Evolutionary conservation across 2,329 filamentous ascomycete species (phyloP), one percentile per base, ranked within the genome.

Genomic region (Plenodomus lindquistii): DNA sequence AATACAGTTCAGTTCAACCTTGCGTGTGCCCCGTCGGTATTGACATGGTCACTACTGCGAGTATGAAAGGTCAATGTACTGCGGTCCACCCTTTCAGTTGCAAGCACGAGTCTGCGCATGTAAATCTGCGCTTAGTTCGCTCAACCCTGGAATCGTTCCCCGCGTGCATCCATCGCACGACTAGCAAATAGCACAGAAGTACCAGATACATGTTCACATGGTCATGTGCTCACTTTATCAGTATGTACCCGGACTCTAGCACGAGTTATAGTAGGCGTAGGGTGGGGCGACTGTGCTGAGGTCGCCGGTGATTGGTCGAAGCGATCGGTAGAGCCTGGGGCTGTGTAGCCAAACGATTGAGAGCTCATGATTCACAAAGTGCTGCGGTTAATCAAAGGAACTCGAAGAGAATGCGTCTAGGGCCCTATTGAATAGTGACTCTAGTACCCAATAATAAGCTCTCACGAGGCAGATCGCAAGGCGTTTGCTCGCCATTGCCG

Each of bases 391-490:
- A 6, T 4, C 27, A 31, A 15, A 15, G 6, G 27, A 15, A 8
- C 11, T 24, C 10, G 22, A 5, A 6, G 22, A 10, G 10, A 15
- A 7, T 31, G 6, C 6, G 11, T 4, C 27, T 31, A 31, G 6
- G 6, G 27, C 6, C 27, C 6, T 13, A 15, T 31, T 31, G 27
- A 15, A 31, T 8, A 31, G n/a, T n/a, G n/a, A n/a, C n/a, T n/a
- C n/a, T n/a, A n/a, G n/a, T n/a, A n/a, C n/a, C n/a, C n/a, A n/a
- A n/a, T n/a, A n/a, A 31, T 31, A 31, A 40, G 22, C 10, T 18
- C 18, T 5, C 47, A 36, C 43, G 17, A 46, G 48, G 48, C 48
- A 43, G 43, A 43, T 31, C 27, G 11, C 27, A 7, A 5, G 11
- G 22, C 11, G 22, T 6, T 24, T n/a, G n/a, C n/a, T n/a, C n/a